Evolutionary conservation across 1,139 yeast species (phyloP).

Genomic region (Yamadazyma epiphylla): DNA sequence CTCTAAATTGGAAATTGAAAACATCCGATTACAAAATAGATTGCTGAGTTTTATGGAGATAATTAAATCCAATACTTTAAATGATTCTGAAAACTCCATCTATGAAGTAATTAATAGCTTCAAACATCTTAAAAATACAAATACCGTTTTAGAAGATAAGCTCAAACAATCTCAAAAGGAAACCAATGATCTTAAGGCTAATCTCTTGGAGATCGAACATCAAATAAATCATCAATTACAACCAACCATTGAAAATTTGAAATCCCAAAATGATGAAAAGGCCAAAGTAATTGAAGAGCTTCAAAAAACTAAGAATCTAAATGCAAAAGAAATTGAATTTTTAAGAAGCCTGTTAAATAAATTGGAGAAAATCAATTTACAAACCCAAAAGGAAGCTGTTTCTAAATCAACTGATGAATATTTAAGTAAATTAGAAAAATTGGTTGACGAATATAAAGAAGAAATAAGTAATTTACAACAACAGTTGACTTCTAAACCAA

Average conservation of each 20-base stretch:
- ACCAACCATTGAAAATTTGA: constrained; percentile 14
- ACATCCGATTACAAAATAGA: constrained; percentile 43
- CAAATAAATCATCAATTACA: constrained; percentile 12
- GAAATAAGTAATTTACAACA: constrained; percentile 47
- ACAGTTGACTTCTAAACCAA: constrained; percentile 10
- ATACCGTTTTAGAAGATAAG: constrained; percentile 36
- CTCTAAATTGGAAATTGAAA: constrained; percentile 50
- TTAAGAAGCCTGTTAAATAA: constrained; percentile 44
- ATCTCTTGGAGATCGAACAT: constrained; percentile 11
- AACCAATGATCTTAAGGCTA: constrained; percentile 11
- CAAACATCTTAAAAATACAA: constrained; percentile 35
- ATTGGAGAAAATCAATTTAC: constrained; percentile 23
- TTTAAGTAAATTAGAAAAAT: constrained; percentile 41
- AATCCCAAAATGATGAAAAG: constrained; percentile 24
- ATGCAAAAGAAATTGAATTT: constrained; percentile 59
- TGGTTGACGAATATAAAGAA: constrained; percentile 55
- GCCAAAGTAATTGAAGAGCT: constrained; percentile 36
- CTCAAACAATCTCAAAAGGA: constrained; percentile 24
- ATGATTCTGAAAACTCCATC: constrained; percentile 20
- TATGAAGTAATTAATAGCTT: constrained; percentile 28
- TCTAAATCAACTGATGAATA: constrained; percentile 30
- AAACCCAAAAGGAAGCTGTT: constrained; percentile 18
- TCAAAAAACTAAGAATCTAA: constrained; percentile 51
- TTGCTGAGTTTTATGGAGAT: constrained; percentile 30
- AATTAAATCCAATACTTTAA: constrained; percentile 14